A percentile compares a stretch with the other conserved stretches of the same genome.
These are phyloP conservation scores for Trichocladium antarcticum DNA, from an alignment of 495 filamentous ascomycete genomes.

Conservation along the genomic window DNA sequence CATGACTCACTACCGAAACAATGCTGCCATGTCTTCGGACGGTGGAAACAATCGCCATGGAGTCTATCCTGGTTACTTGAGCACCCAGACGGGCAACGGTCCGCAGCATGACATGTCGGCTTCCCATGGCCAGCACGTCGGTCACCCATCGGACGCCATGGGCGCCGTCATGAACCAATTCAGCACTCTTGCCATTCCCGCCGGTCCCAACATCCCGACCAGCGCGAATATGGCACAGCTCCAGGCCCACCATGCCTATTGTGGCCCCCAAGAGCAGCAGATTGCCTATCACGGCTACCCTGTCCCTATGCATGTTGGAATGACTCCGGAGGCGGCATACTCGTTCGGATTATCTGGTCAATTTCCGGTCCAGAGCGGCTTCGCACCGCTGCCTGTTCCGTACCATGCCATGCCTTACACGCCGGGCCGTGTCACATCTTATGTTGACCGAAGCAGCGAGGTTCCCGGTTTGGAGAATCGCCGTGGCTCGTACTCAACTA, in stretches of 20 bases:
- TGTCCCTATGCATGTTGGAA: constrained; percentile 24
- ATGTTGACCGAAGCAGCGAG: constrained; percentile 35
- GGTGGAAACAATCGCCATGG: constrained; percentile 20
- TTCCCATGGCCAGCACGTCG: constrained; percentile 21
- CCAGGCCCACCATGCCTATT: constrained; percentile 26
- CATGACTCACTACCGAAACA: constrained; percentile 21
- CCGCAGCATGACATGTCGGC: constrained; percentile 17
- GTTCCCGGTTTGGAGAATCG: constrained; percentile 50
- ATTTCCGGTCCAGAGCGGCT: constrained; percentile 27
- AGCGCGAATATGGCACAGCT: constrained; percentile 15
- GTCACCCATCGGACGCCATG: constrained; percentile 18
- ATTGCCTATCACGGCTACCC: constrained; percentile 26
- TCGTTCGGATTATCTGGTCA: constrained; percentile 23
- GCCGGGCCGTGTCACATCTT: constrained; percentile 33
- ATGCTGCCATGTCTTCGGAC: constrained; percentile 18
- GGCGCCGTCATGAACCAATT: constrained; percentile 32
- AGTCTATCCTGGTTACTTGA: constrained; percentile 18
- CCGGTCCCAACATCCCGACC: constrained; percentile 14
- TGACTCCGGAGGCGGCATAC: constrained; percentile 21
- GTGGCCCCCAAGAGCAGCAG: constrained; percentile 20
- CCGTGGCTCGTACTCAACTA: constrained; percentile 57
- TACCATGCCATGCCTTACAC: constrained; percentile 40
- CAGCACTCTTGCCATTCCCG: constrained; percentile 28
- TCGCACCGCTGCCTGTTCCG: constrained; percentile 23
- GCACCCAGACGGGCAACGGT: constrained; percentile 12